Conservation (phyloP, 2,329 filamentous ascomycete genomes). For the Calonectria honghensis region DNA sequence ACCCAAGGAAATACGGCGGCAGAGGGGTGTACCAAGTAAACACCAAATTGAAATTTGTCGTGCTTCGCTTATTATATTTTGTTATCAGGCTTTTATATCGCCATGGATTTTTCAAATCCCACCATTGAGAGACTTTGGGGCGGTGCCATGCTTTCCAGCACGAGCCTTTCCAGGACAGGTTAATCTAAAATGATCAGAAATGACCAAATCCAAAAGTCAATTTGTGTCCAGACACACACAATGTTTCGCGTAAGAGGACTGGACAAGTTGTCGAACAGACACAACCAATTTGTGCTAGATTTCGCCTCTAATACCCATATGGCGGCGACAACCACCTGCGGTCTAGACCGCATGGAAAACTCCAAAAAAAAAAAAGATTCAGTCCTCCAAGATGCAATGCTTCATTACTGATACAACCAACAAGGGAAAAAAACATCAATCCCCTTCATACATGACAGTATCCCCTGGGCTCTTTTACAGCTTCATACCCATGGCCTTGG, state of each 20-base stretch:
- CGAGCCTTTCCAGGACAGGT: background rate
- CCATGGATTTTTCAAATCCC: background rate
- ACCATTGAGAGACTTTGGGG: background rate
- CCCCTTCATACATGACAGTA: background rate
- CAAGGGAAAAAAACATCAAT: background rate
- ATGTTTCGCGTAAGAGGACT: background rate
- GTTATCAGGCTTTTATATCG: background rate
- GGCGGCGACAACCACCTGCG: constrained; percentile 19
- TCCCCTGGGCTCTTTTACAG: constrained; percentile 73
- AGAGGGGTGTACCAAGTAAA: background rate
- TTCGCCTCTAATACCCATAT: constrained; percentile 35
- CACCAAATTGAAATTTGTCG: background rate
- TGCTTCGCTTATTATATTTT: background rate
- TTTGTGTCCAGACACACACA: background rate
- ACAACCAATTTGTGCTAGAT: background rate
- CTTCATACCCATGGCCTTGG: constrained; percentile 96
- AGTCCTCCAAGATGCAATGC: constrained; percentile 24
- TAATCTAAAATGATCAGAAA: background rate
- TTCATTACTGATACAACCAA: constrained; percentile 32
- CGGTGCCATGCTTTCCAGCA: background rate
- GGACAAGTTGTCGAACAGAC: background rate
- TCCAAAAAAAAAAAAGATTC: constrained; percentile 22
- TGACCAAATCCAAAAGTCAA: background rate
- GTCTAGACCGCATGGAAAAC: constrained; percentile 26
- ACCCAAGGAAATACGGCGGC: background rate